Base-by-base conservation (phyloP, 2,329 filamentous ascomycete species). In the Fusarium equiseti region DNA sequence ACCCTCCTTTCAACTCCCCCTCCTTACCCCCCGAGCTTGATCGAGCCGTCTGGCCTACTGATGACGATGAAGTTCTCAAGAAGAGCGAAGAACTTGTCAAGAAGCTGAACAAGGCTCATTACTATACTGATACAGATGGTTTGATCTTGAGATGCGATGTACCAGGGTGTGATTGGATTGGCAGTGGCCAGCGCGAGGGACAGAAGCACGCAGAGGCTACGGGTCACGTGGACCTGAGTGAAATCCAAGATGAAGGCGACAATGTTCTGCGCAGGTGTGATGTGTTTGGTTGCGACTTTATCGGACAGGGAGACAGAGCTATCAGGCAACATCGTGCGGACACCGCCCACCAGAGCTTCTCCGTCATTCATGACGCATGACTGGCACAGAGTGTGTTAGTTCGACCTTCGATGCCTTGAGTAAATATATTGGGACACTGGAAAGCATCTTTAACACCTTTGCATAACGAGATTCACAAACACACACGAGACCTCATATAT, bases 91-190 rank as follows among this genome's bases (percentile, higher is more conserved):
- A 88, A 58, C 81, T 95, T 32, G 92, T 92, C 52, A 80, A 81
- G 68, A 87, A 91, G 66, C 83, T 98, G 42, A 81, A 84, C 66
- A 86, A 90, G 71, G 86, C 88, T 55, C 89, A 97, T 78, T 98
- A 98, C 78, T 98, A 89, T 75, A 98, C 95, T 0, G 94, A 98
- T 78, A 97, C 94, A 0, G 88, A 92, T 24, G 90, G 90, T 1
- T 94, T 98, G 76, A 85, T 88, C 40, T 87, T 98, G 63, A 89
- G 86, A 75, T 98, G 95, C 79, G 93, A 94, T 70, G 83, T 86
- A 5, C 75, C 78, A 16, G 78, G 83, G 11, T 95, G 92, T 76
- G 86, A 88, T 4, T 89, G 88, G 85, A 86, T 90, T 20, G 90
- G 92, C 1, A 88, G 88, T 59, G 92, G 92, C 2, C 85, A 93